Base-by-base conservation (phyloP, 495 filamentous ascomycete genomes). In the Penicillium subrubescens region DNA sequence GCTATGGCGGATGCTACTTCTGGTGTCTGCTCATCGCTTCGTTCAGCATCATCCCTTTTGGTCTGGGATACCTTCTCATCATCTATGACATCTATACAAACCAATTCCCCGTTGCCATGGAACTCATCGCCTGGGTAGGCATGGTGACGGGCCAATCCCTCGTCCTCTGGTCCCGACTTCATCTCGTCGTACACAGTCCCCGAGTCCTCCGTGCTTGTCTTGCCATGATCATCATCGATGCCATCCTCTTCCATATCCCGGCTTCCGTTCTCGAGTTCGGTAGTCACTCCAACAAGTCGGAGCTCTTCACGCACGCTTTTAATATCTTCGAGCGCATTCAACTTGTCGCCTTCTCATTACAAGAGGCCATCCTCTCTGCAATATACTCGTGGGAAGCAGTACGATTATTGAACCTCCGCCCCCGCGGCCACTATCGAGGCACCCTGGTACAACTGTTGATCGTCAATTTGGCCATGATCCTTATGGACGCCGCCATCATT, bases 61-160 rank as follows among this genome's bases (percentile, higher is more conserved):
- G 77, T 10, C 59, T 87, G 27, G 87, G 84, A 29, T 86, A 85
- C 55, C 61, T 79, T 65, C 70, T 89, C 37, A 75, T 86, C 61
- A 83, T 84, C 62, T 85, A 81, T 67, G 44, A 71, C 35, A 63
- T 77, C 57, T 70, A 68, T 39, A 67, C 64, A 46, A 77, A 68
- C 25, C 29, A 61, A 34, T 72, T 77, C 67, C 57, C 76, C 0
- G 70, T 80, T 14, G 73, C 74, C 11, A 69, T 84, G 48, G 68
- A 79, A 53, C 72, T 78, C 43, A 60, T 84, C 25, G 86, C 86
- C 12, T 90, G 87, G 87, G 74, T 75, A 6, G 62, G 69, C 39
- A 87, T 88, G 85, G 84, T 90, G 0, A 86, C 85, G 0, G 86
- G 86, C 35, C 86, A 88, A 71, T 86, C 85, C 15, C 69, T 89